Conservation (phyloP, 305 asterid species). For the Fraxinus floribunda region DNA sequence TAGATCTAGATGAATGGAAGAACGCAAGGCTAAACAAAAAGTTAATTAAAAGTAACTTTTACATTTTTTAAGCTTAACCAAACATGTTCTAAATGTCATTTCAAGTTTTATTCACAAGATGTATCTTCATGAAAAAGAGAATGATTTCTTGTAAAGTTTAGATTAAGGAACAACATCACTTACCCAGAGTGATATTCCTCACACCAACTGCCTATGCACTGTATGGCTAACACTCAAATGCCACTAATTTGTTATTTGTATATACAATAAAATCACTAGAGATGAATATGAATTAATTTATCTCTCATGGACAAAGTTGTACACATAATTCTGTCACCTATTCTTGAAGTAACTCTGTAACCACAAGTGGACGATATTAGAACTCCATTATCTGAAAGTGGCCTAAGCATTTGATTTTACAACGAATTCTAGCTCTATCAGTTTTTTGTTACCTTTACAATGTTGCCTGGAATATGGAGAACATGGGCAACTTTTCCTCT, state of each 20-base stretch:
- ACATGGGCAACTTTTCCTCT: slow-evolving; percentile 64
- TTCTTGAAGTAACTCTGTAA: neutral
- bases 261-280: neutral
- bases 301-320: slow-evolving; percentile 2
- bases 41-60: neutral
- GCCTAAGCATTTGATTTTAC: neutral
- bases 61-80: neutral
- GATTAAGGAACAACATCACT: neutral
- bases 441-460: slow-evolving; percentile 64
- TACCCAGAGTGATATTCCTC: neutral
- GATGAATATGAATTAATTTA: neutral
- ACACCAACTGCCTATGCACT: neutral
- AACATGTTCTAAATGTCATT: neutral
- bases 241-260: neutral
- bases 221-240: neutral
- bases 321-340: slow-evolving; percentile 7
- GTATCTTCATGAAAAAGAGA: slow-evolving; percentile 5
- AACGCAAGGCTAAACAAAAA: neutral
- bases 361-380: neutral
- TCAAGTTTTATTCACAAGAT: neutral
- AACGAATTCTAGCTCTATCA: neutral
- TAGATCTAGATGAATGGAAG: neutral
- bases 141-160: neutral
- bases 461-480: slow-evolving; percentile 79
- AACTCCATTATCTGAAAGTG: neutral